phyloP scores from a whole-genome alignment of 2,329 filamentous ascomycete species.

The Septoria linicola region DNA sequence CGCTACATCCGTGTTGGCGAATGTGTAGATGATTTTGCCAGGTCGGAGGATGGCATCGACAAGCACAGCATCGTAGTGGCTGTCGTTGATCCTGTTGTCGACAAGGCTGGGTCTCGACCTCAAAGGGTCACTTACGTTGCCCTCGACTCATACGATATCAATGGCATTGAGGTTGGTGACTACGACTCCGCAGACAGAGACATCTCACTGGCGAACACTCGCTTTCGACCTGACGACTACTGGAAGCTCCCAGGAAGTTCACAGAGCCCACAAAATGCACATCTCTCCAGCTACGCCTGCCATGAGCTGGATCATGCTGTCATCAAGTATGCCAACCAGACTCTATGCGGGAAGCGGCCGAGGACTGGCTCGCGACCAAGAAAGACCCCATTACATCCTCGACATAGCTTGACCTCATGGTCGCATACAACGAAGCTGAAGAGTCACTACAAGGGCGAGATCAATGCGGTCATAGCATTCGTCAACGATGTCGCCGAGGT shows the following conservation, averaged over 20 bases:
- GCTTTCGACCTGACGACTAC: not conserved
- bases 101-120: not conserved
- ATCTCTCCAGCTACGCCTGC: not conserved
- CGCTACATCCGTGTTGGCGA: not conserved
- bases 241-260: not conserved
- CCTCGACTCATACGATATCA: constrained; percentile 1
- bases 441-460: not conserved
- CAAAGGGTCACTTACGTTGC: not conserved
- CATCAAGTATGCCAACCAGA: not conserved
- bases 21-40: not conserved
- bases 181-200: not conserved
- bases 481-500: not conserved
- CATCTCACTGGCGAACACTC: not conserved
- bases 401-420: not conserved
- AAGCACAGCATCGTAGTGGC: not conserved
- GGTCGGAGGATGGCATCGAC: not conserved
- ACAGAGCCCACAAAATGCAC: not conserved
- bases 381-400: not conserved
- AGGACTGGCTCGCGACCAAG: not conserved
- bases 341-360: not conserved
- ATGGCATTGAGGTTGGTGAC: not conserved
- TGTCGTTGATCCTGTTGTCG: not conserved
- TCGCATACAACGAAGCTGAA: not conserved
- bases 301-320: not conserved
- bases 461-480: constrained; percentile 1